phyloP scores from a whole-genome alignment of 768 basidiomycete species.

The Auriscalpium microsporum region DNA sequence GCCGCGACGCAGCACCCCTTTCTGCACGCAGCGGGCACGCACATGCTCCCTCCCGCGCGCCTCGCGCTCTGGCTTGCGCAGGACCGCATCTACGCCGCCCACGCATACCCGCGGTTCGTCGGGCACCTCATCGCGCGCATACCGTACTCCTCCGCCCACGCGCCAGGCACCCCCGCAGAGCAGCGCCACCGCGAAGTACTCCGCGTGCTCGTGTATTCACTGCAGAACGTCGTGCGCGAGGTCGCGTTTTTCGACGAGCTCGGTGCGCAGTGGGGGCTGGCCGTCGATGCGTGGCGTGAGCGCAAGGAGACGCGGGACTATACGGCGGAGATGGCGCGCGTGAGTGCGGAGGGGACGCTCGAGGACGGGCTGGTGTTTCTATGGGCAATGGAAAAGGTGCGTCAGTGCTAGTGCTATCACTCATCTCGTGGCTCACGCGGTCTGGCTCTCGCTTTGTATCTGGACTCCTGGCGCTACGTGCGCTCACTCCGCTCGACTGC shows the following conservation, averaged over 20 bases:
- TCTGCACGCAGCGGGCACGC: conserved; percentile 46
- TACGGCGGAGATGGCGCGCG: conserved; percentile 60
- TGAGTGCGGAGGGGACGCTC: conserved; percentile 35
- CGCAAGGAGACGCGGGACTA: conserved; percentile 59
- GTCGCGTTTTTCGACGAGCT: conserved; percentile 54
- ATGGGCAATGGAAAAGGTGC: conserved; percentile 74
- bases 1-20: conserved; percentile 50
- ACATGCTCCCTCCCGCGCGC: conserved; percentile 36
- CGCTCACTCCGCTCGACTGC: conserved; percentile 6
- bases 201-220: conserved; percentile 39
- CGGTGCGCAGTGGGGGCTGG: conserved; percentile 35
- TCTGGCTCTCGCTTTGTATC: conserved; percentile 37
- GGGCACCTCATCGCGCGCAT: conserved; percentile 55
- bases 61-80: conserved; percentile 63
- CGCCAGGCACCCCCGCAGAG: conserved; percentile 26
- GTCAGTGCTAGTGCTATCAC: neutral
- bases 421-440: neutral
- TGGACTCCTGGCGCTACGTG: conserved; percentile 59
- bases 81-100: conserved; percentile 66
- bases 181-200: conserved; percentile 33
- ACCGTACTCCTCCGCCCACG: conserved; percentile 34
- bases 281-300: conserved; percentile 41
- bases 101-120: conserved; percentile 68
- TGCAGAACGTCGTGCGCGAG: conserved; percentile 51
- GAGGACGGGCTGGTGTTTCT: conserved; percentile 64